Evolutionary conservation across 2,329 filamentous ascomycete genomes (phyloP), one percentile per base, ranked within the genome.

Genomic region (Pyrenophora graminea): DNA sequence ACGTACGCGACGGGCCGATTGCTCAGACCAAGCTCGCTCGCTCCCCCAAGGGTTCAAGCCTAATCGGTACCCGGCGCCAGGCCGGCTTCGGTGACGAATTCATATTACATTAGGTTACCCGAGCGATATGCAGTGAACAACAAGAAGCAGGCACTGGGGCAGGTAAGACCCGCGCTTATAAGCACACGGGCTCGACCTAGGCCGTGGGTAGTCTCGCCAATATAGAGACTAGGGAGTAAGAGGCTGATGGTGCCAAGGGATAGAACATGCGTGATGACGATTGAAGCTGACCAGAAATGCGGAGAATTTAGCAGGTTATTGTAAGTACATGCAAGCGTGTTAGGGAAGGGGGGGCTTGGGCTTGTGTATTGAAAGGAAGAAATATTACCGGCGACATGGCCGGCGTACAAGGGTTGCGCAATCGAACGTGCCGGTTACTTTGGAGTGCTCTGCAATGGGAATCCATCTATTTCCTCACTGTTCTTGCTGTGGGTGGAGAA

Each of bases 381-480:
- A 10, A 15, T 15, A 32, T 30, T 27, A 33, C 36, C 8, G 25
- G 33, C 12, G 21, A 15, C 3, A n/a, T 27, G 25, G 13, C 23
- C 13, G n/a, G 27, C 12, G 18, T 12, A 39, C 12, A 3, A 17
- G 2, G 12, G 10, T 33, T 27, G n/a, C 33, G 27, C 6, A n/a
- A 42, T 33, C 18, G 39, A 13, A 40, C 6, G 8, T 27, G 27
- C 27, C n/a, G 25, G 39, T 43, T 61, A 68, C 39, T 58, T 68
- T 12, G 39, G 38, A 17, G 66, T 39, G 39, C 55, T 40, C 42
- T 66, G 56, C 50, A 68, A 45, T 17, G 59, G 55, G 8, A 65
- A 39, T 4, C 69, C 62, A 17, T 59, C 56, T 15, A 45, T 40
- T 27, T 62, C 62, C 10, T 59, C 59, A 30, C 62, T 55, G 45